Base-by-base conservation (phyloP, 2,329 filamentous ascomycete species). In the Aspergillus versicolor region DNA sequence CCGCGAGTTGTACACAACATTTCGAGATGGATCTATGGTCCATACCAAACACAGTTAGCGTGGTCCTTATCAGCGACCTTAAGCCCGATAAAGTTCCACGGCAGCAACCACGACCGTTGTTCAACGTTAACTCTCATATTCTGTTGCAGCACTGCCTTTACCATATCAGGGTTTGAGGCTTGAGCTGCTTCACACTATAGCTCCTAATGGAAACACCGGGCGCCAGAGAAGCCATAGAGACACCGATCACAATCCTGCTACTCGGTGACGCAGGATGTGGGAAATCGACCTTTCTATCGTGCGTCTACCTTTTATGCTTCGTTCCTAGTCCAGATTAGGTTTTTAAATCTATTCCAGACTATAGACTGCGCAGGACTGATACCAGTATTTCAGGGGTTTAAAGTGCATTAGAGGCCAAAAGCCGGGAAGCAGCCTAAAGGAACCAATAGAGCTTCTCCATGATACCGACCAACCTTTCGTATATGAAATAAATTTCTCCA, bases 211-310 rank as follows among this genome's bases (percentile, higher is more conserved):
- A 55, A 40, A 38, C 47, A 7, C 38, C 40, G 22, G 46, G 47
- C 4, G 38, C 17, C 22, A 43, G 21, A 50, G 52, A 56, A 12
- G 50, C 53, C n/a, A 40, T 52, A 21, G 55, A 61, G 19, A 61
- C 56, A n/a, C 65, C 66, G 17, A 70, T 74, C 24, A 73, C 69
- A 4, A 60, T 87, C 49, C 75, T 87, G 6, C 73, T 87, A 15
- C 74, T 87, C 2, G 84, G 84, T 52, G 84, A 86, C 57, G 67
- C 78, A 38, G 82, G 81, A 50, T 83, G 84, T 45, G 84, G 84
- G 56, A 87, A 87, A 71, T 84, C 84, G 50, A 84, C 82, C 9
- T 86, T 87, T 61, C 71, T 87, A 60, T 83, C 84, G 82, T 86
- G 75, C 70, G 82, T 80, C 43, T 44, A 52, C 27, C 48, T 49